phyloP scores from a whole-genome alignment of 176 grass and related monocot species.

The Tillandsia fasciculata region DNA sequence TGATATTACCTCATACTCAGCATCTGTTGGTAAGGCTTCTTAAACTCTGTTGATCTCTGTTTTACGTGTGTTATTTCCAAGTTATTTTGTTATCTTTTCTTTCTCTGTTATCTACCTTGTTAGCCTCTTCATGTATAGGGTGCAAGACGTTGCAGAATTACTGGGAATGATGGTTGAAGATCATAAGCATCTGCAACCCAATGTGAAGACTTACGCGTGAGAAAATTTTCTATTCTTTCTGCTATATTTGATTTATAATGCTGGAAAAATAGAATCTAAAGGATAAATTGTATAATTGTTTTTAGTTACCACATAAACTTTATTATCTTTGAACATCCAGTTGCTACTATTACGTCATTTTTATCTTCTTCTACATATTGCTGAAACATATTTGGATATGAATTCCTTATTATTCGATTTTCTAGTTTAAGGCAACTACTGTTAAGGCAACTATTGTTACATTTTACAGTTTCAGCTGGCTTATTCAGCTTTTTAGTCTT shows the following conservation, averaged over 20 bases:
- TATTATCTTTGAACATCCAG: too few species aligned
- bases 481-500: not conserved
- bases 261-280: not conserved
- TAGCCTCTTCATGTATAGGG: slow-evolving; percentile 37
- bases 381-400: too few species aligned
- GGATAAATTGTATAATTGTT: too few species aligned
- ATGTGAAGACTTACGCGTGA: slow-evolving; percentile 93
- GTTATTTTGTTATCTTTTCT: not conserved
- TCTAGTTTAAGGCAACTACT: too few species aligned
- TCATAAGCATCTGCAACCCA: slow-evolving; percentile 81
- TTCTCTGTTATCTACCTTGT: not conserved
- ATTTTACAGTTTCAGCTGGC: not conserved
- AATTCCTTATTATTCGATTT: too few species aligned
- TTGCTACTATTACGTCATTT: too few species aligned
- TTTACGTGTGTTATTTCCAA: not conserved
- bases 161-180: slow-evolving; percentile 98
- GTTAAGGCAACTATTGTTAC: not conserved
- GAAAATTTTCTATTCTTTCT: slow-evolving; percentile 12
- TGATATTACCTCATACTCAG: not conserved
- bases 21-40: not conserved
- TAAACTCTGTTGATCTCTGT: not conserved
- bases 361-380: too few species aligned
- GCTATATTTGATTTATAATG: not conserved
- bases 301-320: too few species aligned
- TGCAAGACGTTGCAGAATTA: slow-evolving; percentile 72